Conservation (phyloP, 768 basidiomycete genomes). For the Podaxis sp. region DNA sequence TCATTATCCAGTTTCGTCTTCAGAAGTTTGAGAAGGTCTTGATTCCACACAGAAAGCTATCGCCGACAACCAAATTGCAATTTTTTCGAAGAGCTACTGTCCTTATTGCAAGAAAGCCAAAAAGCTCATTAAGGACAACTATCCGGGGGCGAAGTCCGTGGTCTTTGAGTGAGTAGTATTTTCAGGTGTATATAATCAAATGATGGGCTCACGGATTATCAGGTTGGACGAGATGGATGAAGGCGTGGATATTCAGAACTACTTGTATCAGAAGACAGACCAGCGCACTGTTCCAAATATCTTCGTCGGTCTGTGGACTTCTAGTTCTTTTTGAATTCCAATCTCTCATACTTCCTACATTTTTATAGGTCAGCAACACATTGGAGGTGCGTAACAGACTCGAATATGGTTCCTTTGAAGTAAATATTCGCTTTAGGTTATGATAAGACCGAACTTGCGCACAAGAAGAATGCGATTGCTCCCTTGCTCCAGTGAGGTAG, state of each 20-base stretch:
- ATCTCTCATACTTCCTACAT: not conserved
- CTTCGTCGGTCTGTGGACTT: slow-evolving; percentile 62
- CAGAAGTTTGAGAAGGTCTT: not conserved
- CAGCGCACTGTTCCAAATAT: slow-evolving; percentile 77
- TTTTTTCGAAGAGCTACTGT: slow-evolving; percentile 64
- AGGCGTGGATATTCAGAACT: slow-evolving; percentile 62
- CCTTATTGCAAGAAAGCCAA: slow-evolving; percentile 54
- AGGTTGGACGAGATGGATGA: slow-evolving; percentile 65
- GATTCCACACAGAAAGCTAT: slow-evolving; percentile 40
- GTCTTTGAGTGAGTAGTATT: slow-evolving; percentile 46
- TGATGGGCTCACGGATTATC: not conserved
- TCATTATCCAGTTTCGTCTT: not conserved
- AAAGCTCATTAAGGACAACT: slow-evolving; percentile 39
- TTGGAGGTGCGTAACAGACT: slow-evolving; percentile 43
- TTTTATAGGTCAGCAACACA: slow-evolving; percentile 45
- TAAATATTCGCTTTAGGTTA: slow-evolving; percentile 29
- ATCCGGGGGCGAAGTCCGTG: slow-evolving; percentile 34
- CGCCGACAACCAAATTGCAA: slow-evolving; percentile 46
- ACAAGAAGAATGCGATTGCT: slow-evolving; percentile 29
- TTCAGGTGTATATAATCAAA: not conserved
- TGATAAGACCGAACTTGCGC: slow-evolving; percentile 34
- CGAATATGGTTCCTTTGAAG: not conserved
- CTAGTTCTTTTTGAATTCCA: not conserved
- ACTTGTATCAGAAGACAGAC: slow-evolving; percentile 60
- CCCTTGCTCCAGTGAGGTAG: slow-evolving; percentile 30